A percentile compares a stretch with the other conserved stretches of the same genome.
phyloP scores from a whole-genome alignment of 2,329 filamentous ascomycete species.

The Nigrospora sphaerica region DNA sequence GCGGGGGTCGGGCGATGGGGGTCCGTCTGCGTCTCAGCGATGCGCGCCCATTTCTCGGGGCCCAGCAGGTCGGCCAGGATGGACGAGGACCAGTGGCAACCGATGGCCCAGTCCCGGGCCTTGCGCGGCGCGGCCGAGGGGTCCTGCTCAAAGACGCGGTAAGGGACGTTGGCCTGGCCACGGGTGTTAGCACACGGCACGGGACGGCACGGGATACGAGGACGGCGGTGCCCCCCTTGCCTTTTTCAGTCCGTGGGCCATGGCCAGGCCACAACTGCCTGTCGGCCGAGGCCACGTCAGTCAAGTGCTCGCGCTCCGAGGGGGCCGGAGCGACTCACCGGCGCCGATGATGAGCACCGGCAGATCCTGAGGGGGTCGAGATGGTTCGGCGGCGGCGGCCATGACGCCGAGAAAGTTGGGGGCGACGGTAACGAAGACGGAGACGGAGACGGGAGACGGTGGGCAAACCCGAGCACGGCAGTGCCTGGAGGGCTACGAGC shows the following conservation, averaged over 20 bases:
- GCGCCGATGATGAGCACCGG: slow-evolving; percentile 18
- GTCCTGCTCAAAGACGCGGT: slow-evolving; percentile 15
- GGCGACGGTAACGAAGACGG: too few relatives aligned
- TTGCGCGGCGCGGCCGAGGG: slow-evolving; percentile 4
- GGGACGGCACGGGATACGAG: neutral
- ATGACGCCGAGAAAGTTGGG: too few relatives aligned
- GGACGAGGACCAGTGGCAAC: slow-evolving; percentile 13
- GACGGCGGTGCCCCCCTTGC: slow-evolving; percentile 2
- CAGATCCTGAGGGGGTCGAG: slow-evolving; percentile 2
- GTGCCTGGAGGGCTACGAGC: too few relatives aligned
- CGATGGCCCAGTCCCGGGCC: slow-evolving; percentile 17
- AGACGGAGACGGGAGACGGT: too few relatives aligned
- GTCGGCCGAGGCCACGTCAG: neutral
- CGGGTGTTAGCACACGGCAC: neutral
- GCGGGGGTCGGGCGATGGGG: slow-evolving; percentile 7
- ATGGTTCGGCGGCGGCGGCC: neutral
- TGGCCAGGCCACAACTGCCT: slow-evolving; percentile 15
- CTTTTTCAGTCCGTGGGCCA: slow-evolving; percentile 15
- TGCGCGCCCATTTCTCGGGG: slow-evolving; percentile 12
- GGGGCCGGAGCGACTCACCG: slow-evolving; percentile 7
- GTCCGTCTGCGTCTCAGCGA: slow-evolving; percentile 9
- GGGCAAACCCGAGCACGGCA: too few relatives aligned
- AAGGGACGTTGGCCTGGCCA: slow-evolving; percentile 12
- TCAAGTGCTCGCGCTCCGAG: neutral
- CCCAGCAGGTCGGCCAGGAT: slow-evolving; percentile 13